These are phyloP conservation scores for Agarophyton chilense DNA, from an alignment of 23 red algal genomes.

Conservation along the genomic window DNA sequence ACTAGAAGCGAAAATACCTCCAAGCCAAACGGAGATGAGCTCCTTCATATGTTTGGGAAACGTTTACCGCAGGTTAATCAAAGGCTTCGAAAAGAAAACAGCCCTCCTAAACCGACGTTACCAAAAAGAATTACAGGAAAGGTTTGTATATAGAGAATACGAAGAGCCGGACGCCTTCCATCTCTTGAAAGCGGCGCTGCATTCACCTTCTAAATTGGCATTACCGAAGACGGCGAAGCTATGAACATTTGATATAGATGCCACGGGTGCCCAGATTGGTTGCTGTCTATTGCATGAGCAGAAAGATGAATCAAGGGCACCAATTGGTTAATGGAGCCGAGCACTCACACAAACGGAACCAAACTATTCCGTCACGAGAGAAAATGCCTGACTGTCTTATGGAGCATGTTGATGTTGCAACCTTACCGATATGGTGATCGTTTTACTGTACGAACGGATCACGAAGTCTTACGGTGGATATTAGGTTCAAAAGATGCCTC, in stretches of 20 bases:
- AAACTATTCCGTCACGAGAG: background rate
- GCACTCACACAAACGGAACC: background rate
- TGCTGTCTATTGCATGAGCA: conserved; percentile 9
- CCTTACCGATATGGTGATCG: too few species aligned
- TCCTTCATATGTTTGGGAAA: too few species aligned
- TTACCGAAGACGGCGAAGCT: too few species aligned
- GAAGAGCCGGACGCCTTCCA: background rate
- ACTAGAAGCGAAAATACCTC: too few species aligned
- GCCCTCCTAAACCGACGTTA: background rate
- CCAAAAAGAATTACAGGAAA: background rate
- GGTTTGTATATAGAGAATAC: background rate
- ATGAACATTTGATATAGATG: too few species aligned
- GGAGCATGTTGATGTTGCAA: too few species aligned
- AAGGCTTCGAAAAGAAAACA: background rate
- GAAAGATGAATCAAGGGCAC: too few species aligned
- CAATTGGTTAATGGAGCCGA: conserved; percentile 29
- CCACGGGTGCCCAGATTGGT: conserved; percentile 24
- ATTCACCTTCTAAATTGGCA: conserved; percentile 1
- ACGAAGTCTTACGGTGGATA: too few species aligned
- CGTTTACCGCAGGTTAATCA: too few species aligned
- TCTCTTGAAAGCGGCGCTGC: conserved; percentile 11
- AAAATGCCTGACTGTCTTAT: too few species aligned
- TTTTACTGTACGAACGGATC: conserved; percentile 1
- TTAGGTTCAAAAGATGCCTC: too few species aligned
- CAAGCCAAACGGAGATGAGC: too few species aligned